phyloP scores from a whole-genome alignment of 495 filamentous ascomycete genomes.

The Podospora australis region DNA sequence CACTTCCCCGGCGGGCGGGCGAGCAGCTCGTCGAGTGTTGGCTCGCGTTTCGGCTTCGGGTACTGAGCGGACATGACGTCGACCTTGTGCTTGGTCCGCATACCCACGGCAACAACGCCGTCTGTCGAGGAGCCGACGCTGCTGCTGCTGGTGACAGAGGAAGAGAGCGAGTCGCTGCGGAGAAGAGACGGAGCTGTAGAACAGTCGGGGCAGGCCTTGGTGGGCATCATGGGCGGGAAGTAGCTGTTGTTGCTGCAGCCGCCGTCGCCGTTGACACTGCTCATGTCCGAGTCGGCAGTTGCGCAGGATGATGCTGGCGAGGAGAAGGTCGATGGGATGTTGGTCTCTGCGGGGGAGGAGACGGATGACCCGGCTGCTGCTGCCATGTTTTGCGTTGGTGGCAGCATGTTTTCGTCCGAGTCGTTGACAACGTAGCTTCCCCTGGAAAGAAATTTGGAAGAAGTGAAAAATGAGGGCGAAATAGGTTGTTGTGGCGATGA shows the following conservation, averaged over 20 bases:
- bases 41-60: slow-evolving; percentile 26
- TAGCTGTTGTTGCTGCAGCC: not conserved
- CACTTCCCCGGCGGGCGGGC: slow-evolving; percentile 30
- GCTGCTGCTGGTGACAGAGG: slow-evolving; percentile 3
- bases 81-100: too few relatives aligned
- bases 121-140: slow-evolving; percentile 12
- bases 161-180: too few relatives aligned
- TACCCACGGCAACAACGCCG: too few relatives aligned
- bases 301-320: not conserved
- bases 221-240: not conserved
- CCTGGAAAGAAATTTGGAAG: not conserved
- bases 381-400: too few relatives aligned
- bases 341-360: not conserved
- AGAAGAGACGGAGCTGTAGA: slow-evolving; percentile 22
- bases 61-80: slow-evolving; percentile 27
- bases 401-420: too few relatives aligned
- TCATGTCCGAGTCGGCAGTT: not conserved
- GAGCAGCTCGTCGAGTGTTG: slow-evolving; percentile 35
- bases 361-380: not conserved
- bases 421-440: not conserved
- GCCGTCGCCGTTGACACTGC: not conserved
- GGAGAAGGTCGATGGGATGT: not conserved
- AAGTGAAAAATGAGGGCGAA: not conserved
- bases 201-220: too few relatives aligned
- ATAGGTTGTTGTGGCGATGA: not conserved